Base-by-base conservation (phyloP, 2,329 filamentous ascomycete genomes). In the Emergomyces pasteurianus region DNA sequence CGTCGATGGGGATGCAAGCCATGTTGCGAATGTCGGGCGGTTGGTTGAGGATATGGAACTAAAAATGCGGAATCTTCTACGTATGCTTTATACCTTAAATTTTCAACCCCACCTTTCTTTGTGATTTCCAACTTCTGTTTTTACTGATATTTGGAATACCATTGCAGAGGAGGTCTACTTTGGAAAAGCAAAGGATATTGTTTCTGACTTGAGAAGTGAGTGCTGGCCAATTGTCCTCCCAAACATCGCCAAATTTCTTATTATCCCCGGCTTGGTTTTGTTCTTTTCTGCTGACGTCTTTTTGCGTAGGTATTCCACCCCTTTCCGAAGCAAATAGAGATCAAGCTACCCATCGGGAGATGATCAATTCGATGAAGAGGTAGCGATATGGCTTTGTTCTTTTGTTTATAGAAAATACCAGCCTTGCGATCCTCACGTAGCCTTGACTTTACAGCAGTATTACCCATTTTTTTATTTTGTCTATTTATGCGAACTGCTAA, bases 41-140 rank as follows among this genome's bases (percentile, higher is more conserved):
- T 81, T 99, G 72, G 92, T 99, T 58, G 94, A 99, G 80, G 94
- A 99, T 75, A 97, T 99, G 94, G 94, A 99, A 79, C 85, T 96
- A 73, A 96, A 96, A 82, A 97, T 99, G 94, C 85, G 94, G 66
- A 99, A 99, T 76, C 76, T 97, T 75, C 79, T 99, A 73, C 92
- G 79, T 81, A 74, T 64, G 77, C 72, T 46, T 56, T 36, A 28
- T 23, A 9, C 3, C 42, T 16, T 21, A 18, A 40, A 50, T 34
- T n/a, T n/a, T 12, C n/a, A 36, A 40, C 26, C 12, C 59, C 8
- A 21, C 57, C 31, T 46, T 40, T 6, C 5, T 42, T 8, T 54
- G n/a, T 43, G 47, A 23, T 36, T 16, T 16, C n/a, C 16, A 18
- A 12, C n/a, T 60, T 50, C 36, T 53, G 31, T 3, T 64, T 64